Conservation (phyloP, 2,329 filamentous ascomycete genomes). For the Neopestalotiopsis sp. region DNA sequence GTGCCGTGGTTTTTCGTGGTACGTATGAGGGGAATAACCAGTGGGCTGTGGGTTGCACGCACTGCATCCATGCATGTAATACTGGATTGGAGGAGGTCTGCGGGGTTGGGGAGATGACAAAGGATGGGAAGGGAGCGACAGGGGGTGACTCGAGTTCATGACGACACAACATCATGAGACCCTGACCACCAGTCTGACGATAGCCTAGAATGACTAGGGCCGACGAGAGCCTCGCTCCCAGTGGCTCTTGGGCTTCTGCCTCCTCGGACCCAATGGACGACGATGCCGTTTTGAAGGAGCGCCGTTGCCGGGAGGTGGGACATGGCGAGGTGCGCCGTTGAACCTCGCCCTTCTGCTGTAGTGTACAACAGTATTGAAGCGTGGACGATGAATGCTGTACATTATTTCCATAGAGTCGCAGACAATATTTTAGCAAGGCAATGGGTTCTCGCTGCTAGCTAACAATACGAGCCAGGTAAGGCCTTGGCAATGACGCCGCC, state of each 20-base stretch:
- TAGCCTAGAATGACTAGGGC: neutral
- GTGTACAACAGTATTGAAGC: no score
- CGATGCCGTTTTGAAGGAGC: no score
- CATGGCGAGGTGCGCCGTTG: no score
- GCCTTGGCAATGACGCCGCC: neutral
- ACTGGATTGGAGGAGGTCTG: neutral
- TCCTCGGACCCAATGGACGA: no score
- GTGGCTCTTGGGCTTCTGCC: neutral
- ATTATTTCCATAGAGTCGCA: no score
- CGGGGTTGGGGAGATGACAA: neutral
- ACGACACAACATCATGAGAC: slow-evolving; percentile 1
- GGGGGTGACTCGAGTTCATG: neutral
- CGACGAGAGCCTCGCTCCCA: neutral
- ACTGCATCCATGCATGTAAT: neutral
- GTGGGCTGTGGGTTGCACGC: neutral
- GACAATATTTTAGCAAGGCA: no score
- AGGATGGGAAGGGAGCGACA: neutral
- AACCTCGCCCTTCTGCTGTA: no score
- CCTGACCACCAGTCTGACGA: neutral
- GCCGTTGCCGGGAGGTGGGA: no score
- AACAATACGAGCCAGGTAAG: neutral
- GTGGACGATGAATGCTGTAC: no score
- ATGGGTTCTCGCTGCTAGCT: no score
- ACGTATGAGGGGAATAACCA: neutral
- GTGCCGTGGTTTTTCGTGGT: neutral